phyloP scores from a whole-genome alignment of 345 rosid species.

The Citrus cavaleriei region DNA sequence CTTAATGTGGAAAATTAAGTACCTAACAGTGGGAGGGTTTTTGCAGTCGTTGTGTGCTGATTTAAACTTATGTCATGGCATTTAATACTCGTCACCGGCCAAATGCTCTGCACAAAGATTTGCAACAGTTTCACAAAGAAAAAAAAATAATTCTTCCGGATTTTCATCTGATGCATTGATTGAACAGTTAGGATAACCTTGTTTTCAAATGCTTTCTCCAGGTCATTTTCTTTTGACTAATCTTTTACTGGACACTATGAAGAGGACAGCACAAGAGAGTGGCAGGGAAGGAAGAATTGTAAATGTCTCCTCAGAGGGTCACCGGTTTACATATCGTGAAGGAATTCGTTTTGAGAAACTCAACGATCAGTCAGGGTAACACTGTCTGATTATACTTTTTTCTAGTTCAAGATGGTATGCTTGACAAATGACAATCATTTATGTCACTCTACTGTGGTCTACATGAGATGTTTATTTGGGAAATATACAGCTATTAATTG shows the following conservation, averaged over 20 bases:
- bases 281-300: slow-evolving; percentile 69
- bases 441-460: not conserved
- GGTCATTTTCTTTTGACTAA: slow-evolving; percentile 80
- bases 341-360: slow-evolving; percentile 64
- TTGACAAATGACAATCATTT: not conserved
- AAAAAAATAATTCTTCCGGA: not conserved
- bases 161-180: not conserved
- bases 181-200: not conserved
- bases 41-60: not conserved
- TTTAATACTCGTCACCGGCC: not conserved
- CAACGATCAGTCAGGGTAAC: slow-evolving; percentile 61
- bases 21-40: not conserved
- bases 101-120: not conserved
- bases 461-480: not conserved
- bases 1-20: not conserved
- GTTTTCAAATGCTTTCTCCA: slow-evolving; percentile 20
- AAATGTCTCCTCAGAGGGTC: slow-evolving; percentile 65
- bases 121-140: not conserved
- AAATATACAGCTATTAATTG: not conserved
- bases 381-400: not conserved
- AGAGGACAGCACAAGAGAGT: slow-evolving; percentile 56
- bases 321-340: slow-evolving; percentile 19
- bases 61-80: not conserved
- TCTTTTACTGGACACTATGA: slow-evolving; percentile 70
- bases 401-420: not conserved